Base-by-base conservation (phyloP, 225 moss, liverwort and hornwort genomes). In the Asterella californica region DNA sequence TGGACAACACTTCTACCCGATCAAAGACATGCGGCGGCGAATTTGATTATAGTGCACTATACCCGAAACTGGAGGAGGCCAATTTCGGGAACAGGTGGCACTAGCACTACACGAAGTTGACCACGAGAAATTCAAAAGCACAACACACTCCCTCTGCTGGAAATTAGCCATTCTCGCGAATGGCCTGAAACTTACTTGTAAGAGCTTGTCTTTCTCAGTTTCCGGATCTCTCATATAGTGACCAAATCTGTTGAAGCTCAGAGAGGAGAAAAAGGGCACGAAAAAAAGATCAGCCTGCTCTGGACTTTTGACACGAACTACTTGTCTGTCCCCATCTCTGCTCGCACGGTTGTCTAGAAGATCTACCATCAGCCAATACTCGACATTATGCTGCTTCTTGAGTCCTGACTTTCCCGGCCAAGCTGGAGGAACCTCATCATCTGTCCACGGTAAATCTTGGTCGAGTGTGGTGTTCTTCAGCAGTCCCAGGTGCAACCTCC, bases 241-340 rank as follows among this genome's bases (percentile, higher is more conserved):
- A 24, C 88, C 90, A 76, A 76, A 88, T 47, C 59, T 65, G 83
- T 91, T 93, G 79, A 91, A 95, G 57, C 91, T 92, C 24, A 92
- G 79, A 37, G 92, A 87, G 71, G 92, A 86, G 88, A 96, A 96
- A 78, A 95, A 99, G 11, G 95, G 97, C 42, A 99, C 93, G 77
- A 99, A 93, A 84, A 93, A 95, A 15, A 99, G 80, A 75, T 99
- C 95, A n/a, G 97, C 97, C 83, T 90, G 75, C 61, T 86, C 88
- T 48, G 95, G 95, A 80, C 87, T 74, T 19, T n/a, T 69, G 4
- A 95, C 97, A 79, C 92, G 84, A 36, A 90, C 21, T 76, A 88
- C 89, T 8, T 80, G 82, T 79, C 83, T 85, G 68, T 81, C 79
- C 48, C 77, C 84, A 72, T 88, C 83, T 52, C 72, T 75, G 4